Base-by-base conservation (phyloP, 164 flowering plant genomes). In the Kalanchoe fedtschenkoi region DNA sequence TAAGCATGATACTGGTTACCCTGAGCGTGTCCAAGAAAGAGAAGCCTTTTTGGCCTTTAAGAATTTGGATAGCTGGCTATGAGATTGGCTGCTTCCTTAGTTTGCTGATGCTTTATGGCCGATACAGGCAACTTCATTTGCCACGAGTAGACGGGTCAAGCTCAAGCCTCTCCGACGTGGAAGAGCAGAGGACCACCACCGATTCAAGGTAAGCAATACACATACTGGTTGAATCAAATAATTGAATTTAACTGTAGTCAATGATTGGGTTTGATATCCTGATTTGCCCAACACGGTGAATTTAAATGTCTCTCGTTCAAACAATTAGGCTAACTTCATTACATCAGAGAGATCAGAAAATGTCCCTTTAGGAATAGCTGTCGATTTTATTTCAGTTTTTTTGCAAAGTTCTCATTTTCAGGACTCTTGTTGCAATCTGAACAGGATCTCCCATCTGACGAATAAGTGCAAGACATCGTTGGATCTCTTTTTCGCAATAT, bases 401-500 rank as follows among this genome's bases (percentile, higher is more conserved):
- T 1, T 8, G 26, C 0, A 2, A 30, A 39, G n/a, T 6, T 32
- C 5, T 16, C 16, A 24, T 26, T 42, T 29, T 6, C 15, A 4
- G 19, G 42, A 9, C 16, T 58, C 16, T 65, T 43, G 16, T 24
- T 33, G 24, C 15, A 21, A 10, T 56, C 29, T 30, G 7, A 38
- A 58, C 84, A 88, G 96, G 80, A 68, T 62, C 66, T 72, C 80
- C 6, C 83, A 71, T 34, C 70, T 78, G 68, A 76, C 83, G 81
- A 81, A 83, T 81, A 88, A 70, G 70, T 82, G 81, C 54, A 78
- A 81, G 60, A 81, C 88, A 32, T 81, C 78, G 5, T 82, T 89
- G 0, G 98, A 93, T 75, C 88, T 93, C 26, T 86, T 88, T 83
- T 89, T 88, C 61, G 98, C 98, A 15, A 88, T 93, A 65, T 93